Conservation (phyloP, 345 rosid genomes). For the Litchi chinensis region DNA sequence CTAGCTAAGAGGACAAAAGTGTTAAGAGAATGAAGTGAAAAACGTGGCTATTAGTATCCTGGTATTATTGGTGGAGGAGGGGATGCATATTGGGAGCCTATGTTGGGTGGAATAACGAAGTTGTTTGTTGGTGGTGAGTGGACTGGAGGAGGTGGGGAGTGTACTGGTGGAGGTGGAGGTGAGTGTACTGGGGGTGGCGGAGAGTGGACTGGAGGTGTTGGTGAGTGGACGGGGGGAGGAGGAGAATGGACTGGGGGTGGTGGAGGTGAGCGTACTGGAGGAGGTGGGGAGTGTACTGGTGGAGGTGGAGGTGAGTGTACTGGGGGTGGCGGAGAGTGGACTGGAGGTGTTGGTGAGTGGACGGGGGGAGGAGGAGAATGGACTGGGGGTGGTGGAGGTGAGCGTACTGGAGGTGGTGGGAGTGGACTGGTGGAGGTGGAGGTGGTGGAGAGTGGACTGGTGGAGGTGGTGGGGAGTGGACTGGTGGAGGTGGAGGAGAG, state of each 20-base stretch:
- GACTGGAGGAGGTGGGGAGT: slow-evolving; percentile 20
- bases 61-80: slow-evolving; percentile 68
- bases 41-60: slow-evolving; percentile 45
- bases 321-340: slow-evolving; percentile 21
- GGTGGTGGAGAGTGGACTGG: slow-evolving; percentile 10
- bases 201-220: slow-evolving; percentile 1
- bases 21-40: neutral
- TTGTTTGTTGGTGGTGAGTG: slow-evolving; percentile 19
- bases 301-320: neutral
- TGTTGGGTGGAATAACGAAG: slow-evolving; percentile 43
- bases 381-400: slow-evolving; percentile 16
- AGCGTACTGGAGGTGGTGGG: slow-evolving; percentile 25
- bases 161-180: neutral
- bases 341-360: neutral
- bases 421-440: neutral
- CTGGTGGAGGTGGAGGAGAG: neutral
- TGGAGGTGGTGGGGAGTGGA: neutral
- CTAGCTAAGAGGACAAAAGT: neutral
- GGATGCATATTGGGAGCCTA: slow-evolving; percentile 58
- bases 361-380: slow-evolving; percentile 15
- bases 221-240: neutral
- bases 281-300: slow-evolving; percentile 15
- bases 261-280: slow-evolving; percentile 6
- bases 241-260: slow-evolving; percentile 13
- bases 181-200: neutral